phyloP scores from a whole-genome alignment of 2,329 filamentous ascomycete genomes.

The Sporothrix brasiliensis region DNA sequence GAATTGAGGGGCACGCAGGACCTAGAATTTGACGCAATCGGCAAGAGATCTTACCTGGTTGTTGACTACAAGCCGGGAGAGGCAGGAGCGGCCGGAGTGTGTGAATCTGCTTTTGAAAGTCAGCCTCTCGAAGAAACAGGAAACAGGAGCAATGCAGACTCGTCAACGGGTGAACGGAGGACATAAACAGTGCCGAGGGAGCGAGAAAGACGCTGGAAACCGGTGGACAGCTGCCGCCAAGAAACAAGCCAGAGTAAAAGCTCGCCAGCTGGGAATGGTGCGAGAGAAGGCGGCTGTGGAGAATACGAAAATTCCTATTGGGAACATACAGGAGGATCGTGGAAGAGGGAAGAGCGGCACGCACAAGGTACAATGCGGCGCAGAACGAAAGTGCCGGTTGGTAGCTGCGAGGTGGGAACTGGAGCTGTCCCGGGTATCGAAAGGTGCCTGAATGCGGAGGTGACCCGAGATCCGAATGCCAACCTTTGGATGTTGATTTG shows the following conservation, averaged over 20 bases:
- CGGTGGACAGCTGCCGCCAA: not conserved
- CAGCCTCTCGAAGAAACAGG: not conserved
- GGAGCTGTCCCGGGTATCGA: not conserved
- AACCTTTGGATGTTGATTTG: not conserved
- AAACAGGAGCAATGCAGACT: too few species aligned
- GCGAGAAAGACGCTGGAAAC: not conserved
- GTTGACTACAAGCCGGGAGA: slow-evolving; percentile 11
- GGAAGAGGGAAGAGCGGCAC: not conserved
- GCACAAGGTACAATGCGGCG: not conserved
- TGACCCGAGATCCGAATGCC: slow-evolving; percentile 13
- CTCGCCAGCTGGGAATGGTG: not conserved
- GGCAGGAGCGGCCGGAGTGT: not conserved
- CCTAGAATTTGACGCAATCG: not conserved
- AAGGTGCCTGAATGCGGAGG: slow-evolving; percentile 13
- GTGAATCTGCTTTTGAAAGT: not conserved
- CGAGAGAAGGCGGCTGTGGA: not conserved
- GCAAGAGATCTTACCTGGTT: not conserved
- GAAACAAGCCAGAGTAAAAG: not conserved
- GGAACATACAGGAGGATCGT: not conserved
- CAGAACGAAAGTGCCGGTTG: not conserved
- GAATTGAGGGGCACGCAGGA: not conserved
- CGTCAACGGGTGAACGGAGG: too few species aligned
- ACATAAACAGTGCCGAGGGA: too few species aligned
- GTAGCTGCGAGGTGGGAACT: not conserved
- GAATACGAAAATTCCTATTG: not conserved